These are phyloP conservation scores for Didymosphaeria variabile DNA, from an alignment of 2,329 filamentous ascomycete genomes.

Conservation along the genomic window DNA sequence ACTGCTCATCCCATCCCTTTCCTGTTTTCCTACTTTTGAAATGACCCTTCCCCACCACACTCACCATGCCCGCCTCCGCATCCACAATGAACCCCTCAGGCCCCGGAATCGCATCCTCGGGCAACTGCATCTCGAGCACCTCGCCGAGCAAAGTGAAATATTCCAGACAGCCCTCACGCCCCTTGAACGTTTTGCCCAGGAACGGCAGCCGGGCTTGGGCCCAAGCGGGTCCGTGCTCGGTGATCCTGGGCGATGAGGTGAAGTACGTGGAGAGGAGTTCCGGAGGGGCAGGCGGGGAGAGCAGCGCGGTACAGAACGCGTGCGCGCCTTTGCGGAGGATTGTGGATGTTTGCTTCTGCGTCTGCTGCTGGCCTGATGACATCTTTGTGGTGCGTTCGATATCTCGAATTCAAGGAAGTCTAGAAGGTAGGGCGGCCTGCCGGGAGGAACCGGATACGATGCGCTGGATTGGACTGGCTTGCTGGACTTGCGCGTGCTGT, in stretches of 20 bases:
- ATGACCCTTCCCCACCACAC: conserved; percentile 44
- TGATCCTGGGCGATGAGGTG: conserved; percentile 43
- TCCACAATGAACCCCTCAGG: conserved; percentile 49
- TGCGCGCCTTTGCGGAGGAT: conserved; percentile 35
- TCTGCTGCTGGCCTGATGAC: conserved; percentile 22
- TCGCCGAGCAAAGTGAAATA: conserved; percentile 50
- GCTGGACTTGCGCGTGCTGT: too few relatives aligned
- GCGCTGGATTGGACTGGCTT: not conserved
- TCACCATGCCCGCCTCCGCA: conserved; percentile 46
- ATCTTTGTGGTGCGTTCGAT: conserved; percentile 13
- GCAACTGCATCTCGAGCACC: conserved; percentile 46
- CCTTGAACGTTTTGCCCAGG: conserved; percentile 49
- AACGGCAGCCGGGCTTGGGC: conserved; percentile 50
- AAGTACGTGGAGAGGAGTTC: conserved; percentile 42
- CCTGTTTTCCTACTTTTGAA: conserved; percentile 52
- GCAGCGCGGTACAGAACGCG: conserved; percentile 41
- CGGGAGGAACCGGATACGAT: conserved; percentile 10
- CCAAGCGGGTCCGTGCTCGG: conserved; percentile 55
- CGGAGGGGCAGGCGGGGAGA: conserved; percentile 34
- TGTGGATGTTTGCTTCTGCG: not conserved
- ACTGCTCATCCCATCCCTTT: conserved; percentile 52
- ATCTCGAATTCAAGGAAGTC: not conserved
- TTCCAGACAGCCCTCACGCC: conserved; percentile 44
- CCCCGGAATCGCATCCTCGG: conserved; percentile 43
- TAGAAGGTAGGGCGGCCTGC: not conserved